A percentile compares a stretch with the other conserved stretches of the same genome.
Evolutionary conservation across 139 green algal genomes (phyloP).

Genomic region (Chlorella sp.): DNA sequence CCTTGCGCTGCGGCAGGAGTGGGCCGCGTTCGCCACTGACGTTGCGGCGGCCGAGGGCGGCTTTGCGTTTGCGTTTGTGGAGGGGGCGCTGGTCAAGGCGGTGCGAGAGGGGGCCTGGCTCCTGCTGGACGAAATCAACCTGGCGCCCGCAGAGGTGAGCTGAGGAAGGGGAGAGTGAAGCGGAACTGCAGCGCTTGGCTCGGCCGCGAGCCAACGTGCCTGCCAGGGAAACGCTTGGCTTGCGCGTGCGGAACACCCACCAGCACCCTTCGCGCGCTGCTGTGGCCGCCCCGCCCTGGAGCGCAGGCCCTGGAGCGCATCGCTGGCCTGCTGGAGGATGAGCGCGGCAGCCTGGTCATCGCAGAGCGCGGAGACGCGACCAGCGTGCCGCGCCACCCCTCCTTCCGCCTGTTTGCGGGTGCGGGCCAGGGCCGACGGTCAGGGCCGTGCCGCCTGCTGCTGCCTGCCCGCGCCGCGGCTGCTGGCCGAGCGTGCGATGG

Average conservation of each 20-base stretch:
- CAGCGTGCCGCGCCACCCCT: constrained; percentile 75
- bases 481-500: too few relatives aligned
- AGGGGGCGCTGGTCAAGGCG: constrained; percentile 89
- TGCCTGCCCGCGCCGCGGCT: too few relatives aligned
- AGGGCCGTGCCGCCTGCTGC: too few relatives aligned
- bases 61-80: constrained; percentile 95
- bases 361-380: constrained; percentile 82
- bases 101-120: constrained; percentile 93
- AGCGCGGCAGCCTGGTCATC: constrained; percentile 63
- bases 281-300: too few relatives aligned
- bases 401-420: constrained; percentile 94
- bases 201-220: too few relatives aligned
- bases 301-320: constrained; percentile 81
- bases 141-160: constrained; percentile 79
- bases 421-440: too few relatives aligned
- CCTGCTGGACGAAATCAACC: constrained; percentile 97
- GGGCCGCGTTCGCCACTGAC: constrained; percentile 71
- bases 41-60: constrained; percentile 66
- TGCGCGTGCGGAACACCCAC: too few relatives aligned
- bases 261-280: too few relatives aligned
- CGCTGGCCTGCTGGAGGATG: constrained; percentile 86
- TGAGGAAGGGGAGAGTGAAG: too few relatives aligned
- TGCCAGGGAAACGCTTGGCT: too few relatives aligned
- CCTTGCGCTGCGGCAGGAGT: constrained; percentile 44
- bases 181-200: too few relatives aligned